Percentiles rank a stretch among this genome's conserved stretches.
Evolutionary conservation across 495 filamentous ascomycete species (phyloP).

Genomic region (Neurospora pannonica): DNA sequence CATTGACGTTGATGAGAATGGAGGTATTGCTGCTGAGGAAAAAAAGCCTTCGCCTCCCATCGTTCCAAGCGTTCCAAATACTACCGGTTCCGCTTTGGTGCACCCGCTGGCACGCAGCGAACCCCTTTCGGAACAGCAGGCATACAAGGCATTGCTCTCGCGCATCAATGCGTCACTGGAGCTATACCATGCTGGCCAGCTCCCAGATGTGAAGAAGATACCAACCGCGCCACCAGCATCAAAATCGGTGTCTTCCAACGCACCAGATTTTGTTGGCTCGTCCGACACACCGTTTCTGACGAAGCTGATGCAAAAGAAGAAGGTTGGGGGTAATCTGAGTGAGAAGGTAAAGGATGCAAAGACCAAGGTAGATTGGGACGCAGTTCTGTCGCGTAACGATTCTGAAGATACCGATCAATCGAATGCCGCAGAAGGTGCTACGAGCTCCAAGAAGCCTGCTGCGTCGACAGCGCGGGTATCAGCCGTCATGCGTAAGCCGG

Average conservation of each 20-base stretch:
- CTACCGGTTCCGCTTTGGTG: constrained; percentile 44
- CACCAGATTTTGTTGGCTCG: constrained; percentile 44
- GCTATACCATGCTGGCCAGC: constrained; percentile 35
- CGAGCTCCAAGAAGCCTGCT: constrained; percentile 13
- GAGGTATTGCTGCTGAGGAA: constrained; percentile 44
- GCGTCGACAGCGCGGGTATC: constrained; percentile 24
- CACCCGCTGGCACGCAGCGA: constrained; percentile 61
- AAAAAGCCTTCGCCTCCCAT: constrained; percentile 27
- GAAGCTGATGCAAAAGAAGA: constrained; percentile 54
- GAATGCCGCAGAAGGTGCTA: constrained; percentile 8
- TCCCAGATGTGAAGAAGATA: constrained; percentile 33
- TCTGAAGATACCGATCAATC: constrained; percentile 34
- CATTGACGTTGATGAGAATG: constrained; percentile 59
- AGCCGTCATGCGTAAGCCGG: constrained; percentile 44
- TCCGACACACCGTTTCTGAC: constrained; percentile 69
- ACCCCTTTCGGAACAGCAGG: constrained; percentile 42
- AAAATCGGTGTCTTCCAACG: not conserved
- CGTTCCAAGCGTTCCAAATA: constrained; percentile 1
- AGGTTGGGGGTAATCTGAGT: constrained; percentile 52
- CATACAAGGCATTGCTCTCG: constrained; percentile 37
- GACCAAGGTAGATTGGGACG: constrained; percentile 44
- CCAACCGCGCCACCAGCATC: constrained; percentile 15
- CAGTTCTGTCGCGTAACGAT: constrained; percentile 39
- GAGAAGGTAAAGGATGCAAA: constrained; percentile 51
- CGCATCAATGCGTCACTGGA: constrained; percentile 39